Evolutionary conservation across 495 filamentous ascomycete species (phyloP).

Genomic region (Lophiostoma macrostomum): DNA sequence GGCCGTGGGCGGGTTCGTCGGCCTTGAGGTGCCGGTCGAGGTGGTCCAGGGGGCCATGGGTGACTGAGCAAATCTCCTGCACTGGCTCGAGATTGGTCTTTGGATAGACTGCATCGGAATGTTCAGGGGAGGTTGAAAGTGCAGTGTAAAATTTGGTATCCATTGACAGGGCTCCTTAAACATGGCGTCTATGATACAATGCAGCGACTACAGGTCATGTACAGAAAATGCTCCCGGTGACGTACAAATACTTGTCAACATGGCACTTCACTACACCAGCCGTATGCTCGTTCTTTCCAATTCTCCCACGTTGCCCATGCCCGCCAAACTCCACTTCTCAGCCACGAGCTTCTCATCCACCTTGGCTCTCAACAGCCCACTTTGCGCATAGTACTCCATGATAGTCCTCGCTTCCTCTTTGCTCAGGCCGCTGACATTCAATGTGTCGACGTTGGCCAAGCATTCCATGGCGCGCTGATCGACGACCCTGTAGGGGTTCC

Average conservation of each 20-base stretch:
- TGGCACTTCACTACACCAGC: slow-evolving; percentile 27
- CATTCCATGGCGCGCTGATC: slow-evolving; percentile 63
- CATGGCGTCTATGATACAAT: too few species aligned
- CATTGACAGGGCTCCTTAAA: too few species aligned
- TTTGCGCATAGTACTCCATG: slow-evolving; percentile 91
- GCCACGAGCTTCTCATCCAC: slow-evolving; percentile 70
- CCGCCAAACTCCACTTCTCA: slow-evolving; percentile 82
- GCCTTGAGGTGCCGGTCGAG: slow-evolving; percentile 17
- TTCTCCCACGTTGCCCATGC: slow-evolving; percentile 80
- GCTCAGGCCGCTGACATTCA: slow-evolving; percentile 58
- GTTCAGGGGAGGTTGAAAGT: too few species aligned
- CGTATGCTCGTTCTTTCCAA: slow-evolving; percentile 43
- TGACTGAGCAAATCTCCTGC: too few species aligned
- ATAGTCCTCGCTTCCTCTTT: slow-evolving; percentile 72
- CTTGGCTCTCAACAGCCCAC: slow-evolving; percentile 68
- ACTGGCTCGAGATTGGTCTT: too few species aligned
- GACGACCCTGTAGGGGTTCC: slow-evolving; percentile 61
- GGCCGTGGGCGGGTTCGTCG: slow-evolving; percentile 20
- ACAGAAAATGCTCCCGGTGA: too few species aligned
- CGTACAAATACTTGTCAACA: too few species aligned
- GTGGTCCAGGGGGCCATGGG: neutral
- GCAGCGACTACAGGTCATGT: too few species aligned
- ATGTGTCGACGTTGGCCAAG: slow-evolving; percentile 42
- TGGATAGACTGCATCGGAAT: too few species aligned
- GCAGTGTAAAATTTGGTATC: too few species aligned